Base-by-base conservation (phyloP, 345 rosid genomes). In the Linum usitatissimum region DNA sequence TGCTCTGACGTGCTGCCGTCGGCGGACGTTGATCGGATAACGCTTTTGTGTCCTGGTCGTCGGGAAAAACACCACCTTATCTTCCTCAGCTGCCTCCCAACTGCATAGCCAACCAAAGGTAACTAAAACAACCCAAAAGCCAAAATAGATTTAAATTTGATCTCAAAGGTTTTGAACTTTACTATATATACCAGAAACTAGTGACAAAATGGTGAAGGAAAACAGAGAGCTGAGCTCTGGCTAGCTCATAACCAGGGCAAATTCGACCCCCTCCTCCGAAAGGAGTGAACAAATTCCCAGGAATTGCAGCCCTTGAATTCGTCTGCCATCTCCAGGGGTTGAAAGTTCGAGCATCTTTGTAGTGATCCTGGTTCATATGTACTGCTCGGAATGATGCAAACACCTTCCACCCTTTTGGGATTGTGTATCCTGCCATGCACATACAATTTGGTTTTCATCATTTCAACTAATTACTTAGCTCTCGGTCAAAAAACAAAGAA, bases 241-340 rank as follows among this genome's bases (percentile, higher is more conserved):
- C 86, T 12, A 81, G 79, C 71, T 84, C 86, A 19, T 76, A 81
- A 18, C 90, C 90, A 0, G 86, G 90, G 68, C 90, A 84, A 18
- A 80, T 68, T 63, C 86, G 23, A 54, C 83, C 80, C 31, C 90
- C 86, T 62, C 90, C 86, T 40, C 86, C 90, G 31, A 84, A 84
- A 3, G 86, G 90, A n/a, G 80, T 77, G 71, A 73, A 84, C 42
- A 78, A 70, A 64, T 71, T 65, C 55, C 31, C 75, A 1, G 85
- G 77, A 31, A 77, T 58, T 69, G 75, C 28, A 6, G 70, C 69
- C 21, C 78, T 85, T 2, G 90, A 78, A 61, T 76, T 13, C 54
- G 79, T 86, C 93, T 85, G 86, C 94, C 88, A 87, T 78, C 87
- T 81, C 99, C 99, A 94, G 18, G 99, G 99, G 65, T 90, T 85